These are phyloP conservation scores for Boletus huronensis DNA, from an alignment of 768 basidiomycete genomes.

Conservation along the genomic window DNA sequence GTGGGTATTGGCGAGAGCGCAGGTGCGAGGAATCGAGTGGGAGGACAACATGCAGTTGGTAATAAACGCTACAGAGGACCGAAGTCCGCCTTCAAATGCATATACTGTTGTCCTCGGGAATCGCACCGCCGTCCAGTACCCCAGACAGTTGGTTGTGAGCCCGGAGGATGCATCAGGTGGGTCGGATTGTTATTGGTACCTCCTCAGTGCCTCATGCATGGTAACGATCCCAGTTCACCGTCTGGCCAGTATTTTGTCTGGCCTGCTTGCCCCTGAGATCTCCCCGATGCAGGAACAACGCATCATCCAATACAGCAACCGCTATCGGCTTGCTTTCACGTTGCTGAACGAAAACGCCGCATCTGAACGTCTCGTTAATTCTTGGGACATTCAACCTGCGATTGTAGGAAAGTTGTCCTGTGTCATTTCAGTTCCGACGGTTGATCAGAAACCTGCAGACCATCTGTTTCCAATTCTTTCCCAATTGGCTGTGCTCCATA, in stretches of 20 bases:
- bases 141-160: conserved; percentile 20
- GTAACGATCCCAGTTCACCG: conserved; percentile 33
- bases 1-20: conserved; percentile 25
- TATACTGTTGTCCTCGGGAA: conserved; percentile 27
- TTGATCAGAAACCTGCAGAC: conserved; percentile 40
- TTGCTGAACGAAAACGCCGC: conserved; percentile 88
- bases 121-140: conserved; percentile 19
- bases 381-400: conserved; percentile 72
- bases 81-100: conserved; percentile 3
- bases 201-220: conserved; percentile 10
- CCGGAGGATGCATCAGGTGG: conserved; percentile 29
- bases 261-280: conserved; percentile 42
- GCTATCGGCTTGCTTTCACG: conserved; percentile 87
- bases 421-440: conserved; percentile 16
- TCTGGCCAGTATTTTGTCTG: conserved; percentile 35
- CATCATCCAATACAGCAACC: conserved; percentile 72
- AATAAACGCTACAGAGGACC: conserved; percentile 15
- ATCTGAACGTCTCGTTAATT: conserved; percentile 50
- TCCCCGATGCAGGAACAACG: conserved; percentile 49
- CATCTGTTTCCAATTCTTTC: conserved; percentile 65
- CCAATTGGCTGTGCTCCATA: conserved; percentile 66
- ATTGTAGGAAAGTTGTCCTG: conserved; percentile 52
- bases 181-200: conserved; percentile 6
- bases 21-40: conserved; percentile 33
- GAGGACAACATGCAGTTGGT: background rate